A percentile compares a stretch with the other conserved stretches of the same genome.
Evolutionary conservation across 1,284 basidiomycete genomes (phyloP).

Genomic region (Melampsora medusae): DNA sequence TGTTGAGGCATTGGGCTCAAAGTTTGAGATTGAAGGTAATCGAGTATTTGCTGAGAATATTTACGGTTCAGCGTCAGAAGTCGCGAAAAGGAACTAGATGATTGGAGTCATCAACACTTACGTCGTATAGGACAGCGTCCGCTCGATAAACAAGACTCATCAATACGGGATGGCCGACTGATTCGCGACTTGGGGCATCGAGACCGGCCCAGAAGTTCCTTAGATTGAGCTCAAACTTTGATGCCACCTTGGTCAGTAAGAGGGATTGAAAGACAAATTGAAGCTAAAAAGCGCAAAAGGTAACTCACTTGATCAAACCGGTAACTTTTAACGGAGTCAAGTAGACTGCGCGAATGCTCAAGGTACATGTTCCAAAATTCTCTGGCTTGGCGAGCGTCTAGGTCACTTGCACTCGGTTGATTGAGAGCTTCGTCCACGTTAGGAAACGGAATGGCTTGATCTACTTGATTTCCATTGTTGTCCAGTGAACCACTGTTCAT

Average conservation of each 20-base stretch:
- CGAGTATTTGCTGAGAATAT: constrained; percentile 73
- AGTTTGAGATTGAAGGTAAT: constrained; percentile 76
- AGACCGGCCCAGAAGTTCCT: constrained; percentile 76
- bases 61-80: neutral
- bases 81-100: constrained; percentile 1
- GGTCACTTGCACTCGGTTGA: constrained; percentile 14
- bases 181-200: constrained; percentile 70
- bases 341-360: constrained; percentile 72
- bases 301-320: constrained; percentile 64
- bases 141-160: constrained; percentile 81
- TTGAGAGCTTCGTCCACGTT: constrained; percentile 27
- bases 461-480: neutral
- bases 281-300: neutral
- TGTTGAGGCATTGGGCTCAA: constrained; percentile 69
- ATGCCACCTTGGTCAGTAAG: constrained; percentile 6
- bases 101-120: constrained; percentile 56
- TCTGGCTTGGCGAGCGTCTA: constrained; percentile 58
- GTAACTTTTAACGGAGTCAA: constrained; percentile 71
- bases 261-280: neutral
- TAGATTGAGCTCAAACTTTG: constrained; percentile 73
- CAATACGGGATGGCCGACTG: constrained; percentile 79
- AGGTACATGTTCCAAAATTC: constrained; percentile 84
- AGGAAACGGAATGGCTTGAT: constrained; percentile 16
- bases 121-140: constrained; percentile 81
- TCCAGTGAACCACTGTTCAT: neutral